Percentiles rank a stretch among this genome's conserved stretches.
These are phyloP conservation scores for Dipteronia dyeriana DNA, from an alignment of 345 rosid species.

Conservation along the genomic window DNA sequence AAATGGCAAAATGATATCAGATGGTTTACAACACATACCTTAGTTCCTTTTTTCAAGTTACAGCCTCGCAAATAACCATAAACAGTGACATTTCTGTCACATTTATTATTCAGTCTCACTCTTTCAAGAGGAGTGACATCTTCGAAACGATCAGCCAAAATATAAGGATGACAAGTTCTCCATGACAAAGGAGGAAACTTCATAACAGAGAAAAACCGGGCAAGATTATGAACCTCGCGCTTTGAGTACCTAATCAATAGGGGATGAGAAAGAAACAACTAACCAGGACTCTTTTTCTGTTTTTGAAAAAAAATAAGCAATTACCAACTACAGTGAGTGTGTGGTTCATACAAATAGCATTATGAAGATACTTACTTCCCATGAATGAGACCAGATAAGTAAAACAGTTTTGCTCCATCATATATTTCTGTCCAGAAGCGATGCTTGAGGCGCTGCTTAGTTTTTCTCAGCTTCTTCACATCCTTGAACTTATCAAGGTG, in stretches of 20 bases:
- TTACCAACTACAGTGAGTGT: not conserved
- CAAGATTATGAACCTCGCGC: constrained; percentile 86
- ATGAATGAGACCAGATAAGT: constrained; percentile 84
- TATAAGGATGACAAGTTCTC: constrained; percentile 92
- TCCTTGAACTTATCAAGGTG: constrained; percentile 95
- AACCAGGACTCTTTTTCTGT: not conserved
- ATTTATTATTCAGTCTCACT: constrained; percentile 66
- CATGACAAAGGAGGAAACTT: constrained; percentile 78
- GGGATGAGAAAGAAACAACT: not conserved
- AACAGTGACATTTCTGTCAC: constrained; percentile 81
- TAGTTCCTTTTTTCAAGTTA: constrained; percentile 83
- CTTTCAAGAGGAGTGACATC: constrained; percentile 90
- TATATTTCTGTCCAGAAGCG: constrained; percentile 97
- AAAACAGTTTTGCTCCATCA: constrained; percentile 86
- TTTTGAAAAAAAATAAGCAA: not conserved
- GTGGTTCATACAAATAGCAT: not conserved
- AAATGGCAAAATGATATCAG: not conserved
- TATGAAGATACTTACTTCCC: constrained; percentile 66
- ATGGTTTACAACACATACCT: constrained; percentile 48
- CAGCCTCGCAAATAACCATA: constrained; percentile 97
- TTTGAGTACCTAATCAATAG: constrained; percentile 60
- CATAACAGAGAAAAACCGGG: constrained; percentile 76
- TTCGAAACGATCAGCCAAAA: constrained; percentile 89
- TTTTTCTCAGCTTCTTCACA: constrained; percentile 83
- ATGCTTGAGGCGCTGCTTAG: constrained; percentile 87